Base-by-base conservation (phyloP, 139 green algal genomes). In the Picochlorum sp. region DNA sequence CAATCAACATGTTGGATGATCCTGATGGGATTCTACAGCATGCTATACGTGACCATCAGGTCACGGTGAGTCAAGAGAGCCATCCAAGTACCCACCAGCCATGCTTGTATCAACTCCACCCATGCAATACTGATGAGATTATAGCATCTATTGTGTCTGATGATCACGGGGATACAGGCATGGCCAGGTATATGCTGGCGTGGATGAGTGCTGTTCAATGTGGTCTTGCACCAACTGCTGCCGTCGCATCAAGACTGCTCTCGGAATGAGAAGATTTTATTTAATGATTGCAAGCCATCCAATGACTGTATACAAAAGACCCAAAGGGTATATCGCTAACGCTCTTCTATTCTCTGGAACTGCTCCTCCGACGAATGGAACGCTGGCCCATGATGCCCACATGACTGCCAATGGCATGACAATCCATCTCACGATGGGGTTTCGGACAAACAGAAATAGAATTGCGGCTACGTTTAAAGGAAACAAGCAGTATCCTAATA, bases 401-500 rank as follows among this genome's bases (percentile, higher is more conserved):
- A 65, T 72, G 15, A 97, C 54, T 44, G 75, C 81, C 15, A 85
- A 21, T 3, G 81, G 51, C 24, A 88, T 59, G 1, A 84, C 13
- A 4, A 77, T 65, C 65, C 77, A 83, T 38, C 75, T 63, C 38
- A 57, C 62, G 14, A 69, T 55, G 9, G 56, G 31, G 14, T 70
- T 34, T 16, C 58, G 56, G 10, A 82, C 62, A 16, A 74, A 67
- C 1, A 81, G 66, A 63, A 83, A 90, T 1, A 94, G 66, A 6
- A 96, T 75, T 15, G 89, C 83, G 0, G 84, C 87, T 2, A 96
- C 49, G 30, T 85, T 82, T 24, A 98, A 69, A n/a, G 94, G 94
- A 68, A 98, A 97, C 4, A 98, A 67, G 83, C 94, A 99, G 79
- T 99, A 99, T n/a, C 94, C 94, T 24, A 99, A 81, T 57, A 98